These are phyloP conservation scores for Clathrus columnatus DNA, from an alignment of 768 basidiomycete species.

Conservation along the genomic window DNA sequence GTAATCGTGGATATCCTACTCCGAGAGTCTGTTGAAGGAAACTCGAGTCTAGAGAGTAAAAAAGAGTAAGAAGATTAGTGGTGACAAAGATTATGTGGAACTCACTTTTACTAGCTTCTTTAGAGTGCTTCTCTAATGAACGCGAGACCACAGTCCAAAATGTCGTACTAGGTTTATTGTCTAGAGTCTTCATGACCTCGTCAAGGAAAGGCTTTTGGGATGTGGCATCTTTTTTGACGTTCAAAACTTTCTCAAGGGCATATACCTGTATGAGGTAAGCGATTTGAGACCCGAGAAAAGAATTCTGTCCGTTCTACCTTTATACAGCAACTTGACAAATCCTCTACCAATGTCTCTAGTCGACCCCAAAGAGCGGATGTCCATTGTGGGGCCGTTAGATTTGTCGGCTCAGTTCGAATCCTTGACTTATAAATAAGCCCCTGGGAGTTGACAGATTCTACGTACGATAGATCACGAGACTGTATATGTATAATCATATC, in stretches of 20 bases:
- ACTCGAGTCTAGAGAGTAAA: slow-evolving; percentile 51
- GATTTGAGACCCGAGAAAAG: neutral
- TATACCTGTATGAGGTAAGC: slow-evolving; percentile 54
- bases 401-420: slow-evolving; percentile 85
- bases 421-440: slow-evolving; percentile 71
- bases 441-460: slow-evolving; percentile 19
- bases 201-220: slow-evolving; percentile 79
- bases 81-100: neutral
- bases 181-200: slow-evolving; percentile 90
- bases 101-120: slow-evolving; percentile 73
- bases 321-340: slow-evolving; percentile 85
- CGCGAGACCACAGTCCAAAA: slow-evolving; percentile 85
- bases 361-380: slow-evolving; percentile 71
- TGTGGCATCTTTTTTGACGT: slow-evolving; percentile 74
- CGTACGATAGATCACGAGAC: neutral
- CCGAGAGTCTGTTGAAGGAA: slow-evolving; percentile 89
- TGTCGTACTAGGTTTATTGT: slow-evolving; percentile 82
- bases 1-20: slow-evolving; percentile 74
- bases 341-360: slow-evolving; percentile 75
- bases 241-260: slow-evolving; percentile 87
- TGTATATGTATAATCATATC: neutral
- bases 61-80: neutral
- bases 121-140: slow-evolving; percentile 72
- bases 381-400: slow-evolving; percentile 80
- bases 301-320: slow-evolving; percentile 42